A percentile compares a stretch with the other conserved stretches of the same genome.
phyloP scores from a whole-genome alignment of 805 yeast genomes.

The Saccharomycopsis fodiens region DNA sequence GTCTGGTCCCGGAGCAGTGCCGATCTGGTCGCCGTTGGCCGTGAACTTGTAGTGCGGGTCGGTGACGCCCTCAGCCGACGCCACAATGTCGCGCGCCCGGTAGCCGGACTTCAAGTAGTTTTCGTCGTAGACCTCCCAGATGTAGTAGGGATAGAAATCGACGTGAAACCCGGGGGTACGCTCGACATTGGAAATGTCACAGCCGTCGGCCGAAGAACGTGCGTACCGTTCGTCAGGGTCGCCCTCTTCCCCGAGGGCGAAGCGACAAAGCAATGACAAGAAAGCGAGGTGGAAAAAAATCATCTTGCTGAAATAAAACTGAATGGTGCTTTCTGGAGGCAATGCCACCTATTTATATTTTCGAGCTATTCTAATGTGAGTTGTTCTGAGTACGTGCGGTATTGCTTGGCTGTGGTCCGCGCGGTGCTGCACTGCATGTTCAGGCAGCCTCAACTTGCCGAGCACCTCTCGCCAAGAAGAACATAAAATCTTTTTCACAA shows the following conservation, averaged over 20 bases:
- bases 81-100: neutral
- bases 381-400: too few relatives aligned
- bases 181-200: neutral
- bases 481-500: too few relatives aligned
- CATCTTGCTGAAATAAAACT: too few relatives aligned
- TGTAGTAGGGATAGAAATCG: conserved; percentile 2
- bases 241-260: conserved; percentile 1
- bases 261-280: too few relatives aligned
- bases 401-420: too few relatives aligned
- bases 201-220: neutral
- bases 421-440: too few relatives aligned
- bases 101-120: conserved; percentile 2
- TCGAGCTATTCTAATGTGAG: too few relatives aligned
- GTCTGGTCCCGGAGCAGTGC: neutral
- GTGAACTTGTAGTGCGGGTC: neutral
- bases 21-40: neutral
- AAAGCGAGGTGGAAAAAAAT: too few relatives aligned
- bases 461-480: too few relatives aligned
- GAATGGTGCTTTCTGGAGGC: too few relatives aligned
- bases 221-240: conserved; percentile 4
- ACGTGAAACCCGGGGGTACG: conserved; percentile 3
- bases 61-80: neutral
- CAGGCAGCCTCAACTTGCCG: too few relatives aligned
- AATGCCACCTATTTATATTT: too few relatives aligned
- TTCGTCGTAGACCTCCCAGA: neutral